Evolutionary conservation across 2,329 filamentous ascomycete genomes (phyloP).

Genomic region (Pseudogymnoascus sp.): DNA sequence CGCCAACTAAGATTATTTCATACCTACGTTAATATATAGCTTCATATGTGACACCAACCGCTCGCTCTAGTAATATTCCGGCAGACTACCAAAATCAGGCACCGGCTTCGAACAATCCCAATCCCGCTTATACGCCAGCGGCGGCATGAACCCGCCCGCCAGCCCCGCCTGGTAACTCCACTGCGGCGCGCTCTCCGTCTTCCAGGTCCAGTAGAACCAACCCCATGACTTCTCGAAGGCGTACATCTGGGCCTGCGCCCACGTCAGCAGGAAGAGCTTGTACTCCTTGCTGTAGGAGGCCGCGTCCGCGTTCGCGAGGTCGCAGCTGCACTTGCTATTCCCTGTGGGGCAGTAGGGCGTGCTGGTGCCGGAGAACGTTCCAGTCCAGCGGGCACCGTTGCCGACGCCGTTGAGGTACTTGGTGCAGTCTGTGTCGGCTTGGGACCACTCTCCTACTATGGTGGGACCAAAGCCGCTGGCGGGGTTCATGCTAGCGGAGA

Average conservation of each 20-base stretch:
- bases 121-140: conserved; percentile 58
- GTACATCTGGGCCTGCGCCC: conserved; percentile 93
- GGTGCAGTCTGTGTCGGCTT: conserved; percentile 94
- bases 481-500: conserved; percentile 61
- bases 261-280: conserved; percentile 78
- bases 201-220: conserved; percentile 99
- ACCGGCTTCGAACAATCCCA: conserved; percentile 56
- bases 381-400: conserved; percentile 84
- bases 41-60: neutral
- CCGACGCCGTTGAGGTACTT: conserved; percentile 81
- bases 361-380: conserved; percentile 68
- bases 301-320: conserved; percentile 65
- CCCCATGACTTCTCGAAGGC: conserved; percentile 90
- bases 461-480: conserved; percentile 82
- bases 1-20: neutral
- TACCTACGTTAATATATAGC: neutral
- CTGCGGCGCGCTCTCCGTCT: conserved; percentile 75
- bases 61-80: conserved; percentile 40
- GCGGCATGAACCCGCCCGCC: conserved; percentile 69
- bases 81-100: conserved; percentile 43
- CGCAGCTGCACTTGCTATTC: conserved; percentile 62
- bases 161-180: conserved; percentile 88
- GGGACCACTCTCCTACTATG: conserved; percentile 93
- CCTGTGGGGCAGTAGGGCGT: conserved; percentile 66
- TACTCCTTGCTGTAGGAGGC: conserved; percentile 63